phyloP scores from a whole-genome alignment of 2,329 filamentous ascomycete genomes.

The Colletotrichum sp. region DNA sequence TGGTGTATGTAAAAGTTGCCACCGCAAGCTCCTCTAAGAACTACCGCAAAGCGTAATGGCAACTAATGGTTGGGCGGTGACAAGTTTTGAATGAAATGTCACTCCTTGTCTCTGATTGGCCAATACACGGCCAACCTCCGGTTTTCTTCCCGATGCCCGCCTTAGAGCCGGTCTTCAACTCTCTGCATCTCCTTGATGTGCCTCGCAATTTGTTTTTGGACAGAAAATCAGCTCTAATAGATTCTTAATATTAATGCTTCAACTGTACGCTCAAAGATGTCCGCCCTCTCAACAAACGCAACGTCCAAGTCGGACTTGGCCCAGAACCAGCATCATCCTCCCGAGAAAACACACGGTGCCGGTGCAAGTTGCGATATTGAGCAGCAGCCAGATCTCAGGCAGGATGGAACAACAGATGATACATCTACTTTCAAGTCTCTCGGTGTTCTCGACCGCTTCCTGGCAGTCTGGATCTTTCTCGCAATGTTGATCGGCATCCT shows the following conservation, averaged over 20 bases:
- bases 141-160: not conserved
- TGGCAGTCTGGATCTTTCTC: conserved; percentile 77
- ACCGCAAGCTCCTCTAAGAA: not conserved
- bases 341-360: not conserved
- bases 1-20: not conserved
- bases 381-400: not conserved
- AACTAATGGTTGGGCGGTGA: not conserved
- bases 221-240: not conserved
- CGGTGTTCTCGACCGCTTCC: conserved; percentile 65
- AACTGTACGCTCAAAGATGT: not conserved
- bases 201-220: not conserved
- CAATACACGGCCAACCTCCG: not conserved
- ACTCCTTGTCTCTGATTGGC: conserved; percentile 14
- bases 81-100: conserved; percentile 11
- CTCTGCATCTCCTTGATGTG: not conserved
- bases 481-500: conserved; percentile 80
- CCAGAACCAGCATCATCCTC: not conserved
- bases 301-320: too few species aligned
- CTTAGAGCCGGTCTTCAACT: not conserved
- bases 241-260: not conserved
- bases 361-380: conserved; percentile 5
- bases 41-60: not conserved
- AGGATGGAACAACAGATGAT: conserved; percentile 9
- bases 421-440: conserved; percentile 58
- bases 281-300: not conserved